phyloP scores from a whole-genome alignment of 75 land plant species.

The Cupressus sempervirens region DNA sequence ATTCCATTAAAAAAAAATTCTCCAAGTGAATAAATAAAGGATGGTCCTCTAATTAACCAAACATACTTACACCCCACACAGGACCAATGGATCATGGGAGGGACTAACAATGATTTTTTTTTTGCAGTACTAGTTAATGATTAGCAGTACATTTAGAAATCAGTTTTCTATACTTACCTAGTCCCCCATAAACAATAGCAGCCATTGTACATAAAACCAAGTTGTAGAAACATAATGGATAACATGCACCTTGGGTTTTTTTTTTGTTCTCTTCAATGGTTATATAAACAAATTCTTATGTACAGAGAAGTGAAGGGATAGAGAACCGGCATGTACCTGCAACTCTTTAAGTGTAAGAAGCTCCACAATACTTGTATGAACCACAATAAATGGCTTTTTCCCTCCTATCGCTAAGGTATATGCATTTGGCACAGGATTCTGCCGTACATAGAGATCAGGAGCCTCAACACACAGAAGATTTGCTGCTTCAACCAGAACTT shows the following conservation, averaged over 20 bases:
- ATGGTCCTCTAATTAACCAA: not conserved
- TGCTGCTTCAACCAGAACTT: conserved; percentile 67
- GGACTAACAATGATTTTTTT: not conserved
- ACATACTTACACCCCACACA: not conserved
- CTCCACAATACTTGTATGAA: conserved; percentile 88
- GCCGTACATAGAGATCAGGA: conserved; percentile 76
- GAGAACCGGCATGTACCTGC: conserved; percentile 48
- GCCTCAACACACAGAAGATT: conserved; percentile 59
- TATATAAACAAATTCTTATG: not conserved
- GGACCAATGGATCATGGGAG: not conserved
- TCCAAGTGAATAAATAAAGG: not conserved
- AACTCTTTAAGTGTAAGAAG: conserved; percentile 70
- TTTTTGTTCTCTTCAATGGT: not conserved
- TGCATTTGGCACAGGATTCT: conserved; percentile 86
- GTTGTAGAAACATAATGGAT: not conserved
- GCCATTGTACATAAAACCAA: not conserved
- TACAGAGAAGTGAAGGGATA: not conserved
- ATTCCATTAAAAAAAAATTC: not conserved
- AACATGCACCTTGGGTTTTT: not conserved
- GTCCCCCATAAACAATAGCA: not conserved
- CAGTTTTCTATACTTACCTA: not conserved
- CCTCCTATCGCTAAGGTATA: conserved; percentile 84
- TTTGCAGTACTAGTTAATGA: not conserved
- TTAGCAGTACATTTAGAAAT: not conserved
- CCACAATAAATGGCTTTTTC: conserved; percentile 80